Base-by-base conservation (phyloP, 2,329 filamentous ascomycete genomes). In the Xylariales sp. region DNA sequence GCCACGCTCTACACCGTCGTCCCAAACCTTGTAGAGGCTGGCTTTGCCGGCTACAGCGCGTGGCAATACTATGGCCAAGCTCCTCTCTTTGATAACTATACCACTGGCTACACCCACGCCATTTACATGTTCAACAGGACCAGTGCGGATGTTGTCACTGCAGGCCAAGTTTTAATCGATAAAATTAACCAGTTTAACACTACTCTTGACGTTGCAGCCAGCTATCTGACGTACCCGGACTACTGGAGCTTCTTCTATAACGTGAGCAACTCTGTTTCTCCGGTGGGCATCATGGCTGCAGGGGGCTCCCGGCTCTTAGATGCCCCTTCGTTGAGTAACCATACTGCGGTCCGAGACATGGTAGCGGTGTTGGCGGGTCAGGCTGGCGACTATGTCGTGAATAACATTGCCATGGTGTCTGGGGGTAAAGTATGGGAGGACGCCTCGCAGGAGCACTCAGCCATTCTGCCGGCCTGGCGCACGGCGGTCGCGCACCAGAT, bases 201-300 rank as follows among this genome's bases (percentile, higher is more conserved):
- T 18, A 33, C 40, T 4, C 44, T 58, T 4, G 27, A 47, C 35
- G 35, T 60, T 7, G 29, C 45, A 11, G 45, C 49, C 18, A 41
- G 29, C 21, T 59, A 46, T 24, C 37, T 40, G 5, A 41, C 43
- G 10, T 59, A 59, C 40, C 19, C 20, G 4, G 48, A 52, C 42
- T 61, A 59, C 40, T 60, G 56, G 53, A 47, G 48, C 18, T 57
- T 57, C 29, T 57, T 52, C 41, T 53, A 45, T 2, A 52, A 45
- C 2, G 38, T 49, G 2, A 46, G 47, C 38, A 50, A 53, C 27
- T 42, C 49, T 24, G n/a, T n/a, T n/a, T n/a, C n/a, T n/a, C n/a
- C n/a, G n/a, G 28, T 44, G 13, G 55, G 53, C 25, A 39, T 42
- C 31, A 52, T 50, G 1, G 41, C 45, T 5, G 30, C 50, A 19